A percentile compares a stretch with the other conserved stretches of the same genome.
phyloP scores from a whole-genome alignment of 2,329 filamentous ascomycete species.

The Aspergillus sclerotialis region DNA sequence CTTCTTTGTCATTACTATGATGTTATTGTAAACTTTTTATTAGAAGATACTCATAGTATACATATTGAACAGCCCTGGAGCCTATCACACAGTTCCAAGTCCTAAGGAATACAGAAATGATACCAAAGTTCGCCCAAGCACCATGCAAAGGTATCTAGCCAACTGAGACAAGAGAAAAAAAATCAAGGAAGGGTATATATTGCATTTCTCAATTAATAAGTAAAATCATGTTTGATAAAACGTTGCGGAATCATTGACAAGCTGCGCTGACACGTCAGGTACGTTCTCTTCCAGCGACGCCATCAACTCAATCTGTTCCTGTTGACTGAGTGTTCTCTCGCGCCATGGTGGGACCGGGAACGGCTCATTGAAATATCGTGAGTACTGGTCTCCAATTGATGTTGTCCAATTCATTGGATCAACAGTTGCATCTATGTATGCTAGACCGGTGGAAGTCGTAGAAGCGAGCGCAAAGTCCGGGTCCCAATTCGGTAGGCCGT shows the following conservation, averaged over 20 bases:
- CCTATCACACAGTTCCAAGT: too few species aligned
- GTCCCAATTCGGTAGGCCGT: conserved; percentile 36
- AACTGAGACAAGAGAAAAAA: too few species aligned
- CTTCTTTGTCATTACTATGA: too few species aligned
- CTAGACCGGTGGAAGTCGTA: conserved; percentile 28
- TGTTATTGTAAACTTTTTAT: too few species aligned
- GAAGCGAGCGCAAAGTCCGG: conserved; percentile 32
- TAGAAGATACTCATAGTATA: too few species aligned
- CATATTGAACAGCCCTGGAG: too few species aligned
- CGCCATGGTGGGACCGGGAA: conserved; percentile 43
- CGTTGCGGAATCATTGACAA: conserved; percentile 33
- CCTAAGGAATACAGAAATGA: too few species aligned
- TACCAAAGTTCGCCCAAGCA: too few species aligned
- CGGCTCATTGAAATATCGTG: conserved; percentile 41
- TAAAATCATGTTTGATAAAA: conserved; percentile 36
- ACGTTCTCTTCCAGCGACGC: conserved; percentile 61
- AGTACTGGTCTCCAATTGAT: conserved; percentile 40
- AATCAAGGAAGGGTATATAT: too few species aligned
- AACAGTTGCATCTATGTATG: conserved; percentile 26
- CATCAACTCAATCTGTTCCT: conserved; percentile 80
- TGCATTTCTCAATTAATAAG: too few species aligned
- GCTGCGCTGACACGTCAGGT: conserved; percentile 36
- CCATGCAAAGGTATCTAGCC: too few species aligned
- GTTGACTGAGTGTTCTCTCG: conserved; percentile 64
- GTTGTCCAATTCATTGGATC: conserved; percentile 38